phyloP scores from a whole-genome alignment of 768 basidiomycete species.

The Lepiota brunneoincarnata region DNA sequence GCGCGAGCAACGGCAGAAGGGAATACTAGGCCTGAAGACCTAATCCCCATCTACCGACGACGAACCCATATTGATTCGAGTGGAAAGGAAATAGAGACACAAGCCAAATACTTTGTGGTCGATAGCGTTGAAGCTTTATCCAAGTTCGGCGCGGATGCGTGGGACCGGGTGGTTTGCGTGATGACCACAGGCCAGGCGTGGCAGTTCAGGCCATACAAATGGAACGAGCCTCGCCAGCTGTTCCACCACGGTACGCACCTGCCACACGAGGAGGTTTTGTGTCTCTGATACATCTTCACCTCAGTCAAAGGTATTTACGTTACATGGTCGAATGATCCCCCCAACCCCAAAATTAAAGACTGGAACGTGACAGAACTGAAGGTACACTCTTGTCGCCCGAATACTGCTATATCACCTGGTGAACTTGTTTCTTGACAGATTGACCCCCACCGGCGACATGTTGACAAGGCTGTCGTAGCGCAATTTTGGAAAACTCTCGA shows the following conservation, averaged over 20 bases:
- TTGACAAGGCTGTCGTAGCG: slow-evolving; percentile 92
- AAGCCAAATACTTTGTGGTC: slow-evolving; percentile 78
- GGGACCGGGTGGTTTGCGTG: slow-evolving; percentile 97
- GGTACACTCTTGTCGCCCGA: slow-evolving; percentile 37
- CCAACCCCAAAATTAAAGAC: slow-evolving; percentile 84
- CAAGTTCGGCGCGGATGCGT: slow-evolving; percentile 91
- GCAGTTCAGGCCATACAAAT: slow-evolving; percentile 98
- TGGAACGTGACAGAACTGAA: slow-evolving; percentile 98
- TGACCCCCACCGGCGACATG: slow-evolving; percentile 84
- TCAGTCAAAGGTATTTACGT: slow-evolving; percentile 95
- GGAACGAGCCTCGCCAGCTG: slow-evolving; percentile 87
- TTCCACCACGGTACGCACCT: slow-evolving; percentile 81
- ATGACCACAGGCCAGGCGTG: slow-evolving; percentile 98
- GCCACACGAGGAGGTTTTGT: neutral
- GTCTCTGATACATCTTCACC: neutral
- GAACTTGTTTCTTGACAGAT: slow-evolving; percentile 49
- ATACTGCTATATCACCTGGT: neutral
- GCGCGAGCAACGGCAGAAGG: slow-evolving; percentile 67
- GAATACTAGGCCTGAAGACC: slow-evolving; percentile 73
- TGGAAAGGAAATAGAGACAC: slow-evolving; percentile 56
- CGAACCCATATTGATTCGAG: slow-evolving; percentile 68
- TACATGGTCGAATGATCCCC: slow-evolving; percentile 90
- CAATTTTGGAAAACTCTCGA: slow-evolving; percentile 96
- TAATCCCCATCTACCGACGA: slow-evolving; percentile 85
- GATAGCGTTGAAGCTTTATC: slow-evolving; percentile 90